Percentiles rank a stretch among this genome's conserved stretches.
Conservation (phyloP, 495 filamentous ascomycete genomes). For the Talaromyces ruber region DNA sequence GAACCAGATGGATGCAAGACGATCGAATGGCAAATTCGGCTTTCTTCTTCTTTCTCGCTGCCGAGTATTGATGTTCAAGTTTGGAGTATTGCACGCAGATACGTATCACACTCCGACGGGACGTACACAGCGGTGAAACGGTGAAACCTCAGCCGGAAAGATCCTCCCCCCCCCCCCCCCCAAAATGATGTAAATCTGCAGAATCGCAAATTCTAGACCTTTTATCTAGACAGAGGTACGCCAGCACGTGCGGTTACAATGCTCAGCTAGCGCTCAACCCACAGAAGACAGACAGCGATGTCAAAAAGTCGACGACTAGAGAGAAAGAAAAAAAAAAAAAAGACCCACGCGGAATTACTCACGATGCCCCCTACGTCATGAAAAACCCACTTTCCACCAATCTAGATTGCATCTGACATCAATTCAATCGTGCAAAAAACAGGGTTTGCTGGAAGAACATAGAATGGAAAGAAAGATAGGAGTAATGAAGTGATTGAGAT, state of each 20-base stretch:
- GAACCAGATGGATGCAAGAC: not conserved
- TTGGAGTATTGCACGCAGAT: not conserved
- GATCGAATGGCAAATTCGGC: not conserved
- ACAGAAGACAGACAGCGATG: no score
- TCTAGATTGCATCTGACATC: not conserved
- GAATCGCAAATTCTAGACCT: not conserved
- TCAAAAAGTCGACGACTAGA: no score
- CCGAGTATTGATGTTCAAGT: not conserved
- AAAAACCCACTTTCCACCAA: not conserved
- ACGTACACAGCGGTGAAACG: no score
- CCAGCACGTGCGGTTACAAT: not conserved
- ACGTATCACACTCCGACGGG: no score
- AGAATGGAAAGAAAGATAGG: not conserved
- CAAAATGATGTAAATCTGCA: not conserved
- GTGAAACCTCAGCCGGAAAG: not conserved
- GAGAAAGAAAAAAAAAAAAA: not conserved
- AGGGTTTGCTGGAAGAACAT: not conserved
- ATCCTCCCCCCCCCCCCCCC: no score
- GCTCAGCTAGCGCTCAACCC: not conserved
- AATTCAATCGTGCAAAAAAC: not conserved
- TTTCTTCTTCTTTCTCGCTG: not conserved
- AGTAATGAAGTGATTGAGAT: not conserved
- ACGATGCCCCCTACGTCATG: conserved; percentile 1
- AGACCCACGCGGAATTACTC: not conserved
- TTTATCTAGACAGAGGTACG: not conserved